Conservation (phyloP, 106 monocot species). For the Apostasia shenzhenica region DNA sequence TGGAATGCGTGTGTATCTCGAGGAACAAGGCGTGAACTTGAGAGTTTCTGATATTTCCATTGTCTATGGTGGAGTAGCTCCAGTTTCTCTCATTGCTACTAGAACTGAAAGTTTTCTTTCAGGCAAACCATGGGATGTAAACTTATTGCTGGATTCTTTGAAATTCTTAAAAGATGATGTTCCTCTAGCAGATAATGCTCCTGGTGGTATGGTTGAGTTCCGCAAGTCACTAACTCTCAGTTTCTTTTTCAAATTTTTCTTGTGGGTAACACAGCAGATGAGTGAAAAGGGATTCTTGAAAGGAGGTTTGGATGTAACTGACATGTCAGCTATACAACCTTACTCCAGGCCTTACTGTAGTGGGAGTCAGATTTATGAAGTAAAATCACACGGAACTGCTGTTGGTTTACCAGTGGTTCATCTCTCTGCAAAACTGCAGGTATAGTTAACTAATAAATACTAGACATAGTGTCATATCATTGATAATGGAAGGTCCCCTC, state of each 20-base stretch:
- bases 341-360: constrained; percentile 38
- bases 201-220: constrained; percentile 98
- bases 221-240: constrained; percentile 85
- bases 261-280: constrained; percentile 71
- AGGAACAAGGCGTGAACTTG: constrained; percentile 38
- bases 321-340: constrained; percentile 60
- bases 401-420: constrained; percentile 78
- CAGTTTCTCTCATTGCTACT: constrained; percentile 56
- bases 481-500: too few species aligned
- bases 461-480: too few species aligned
- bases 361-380: constrained; percentile 67
- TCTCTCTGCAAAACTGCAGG: constrained; percentile 87
- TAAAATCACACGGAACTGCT: constrained; percentile 51
- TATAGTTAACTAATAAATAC: not conserved
- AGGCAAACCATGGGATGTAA: constrained; percentile 65
- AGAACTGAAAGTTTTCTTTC: constrained; percentile 55
- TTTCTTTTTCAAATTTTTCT: constrained; percentile 98
- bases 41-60: constrained; percentile 63
- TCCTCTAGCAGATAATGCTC: constrained; percentile 68
- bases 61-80: constrained; percentile 90
- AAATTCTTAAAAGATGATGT: constrained; percentile 64
- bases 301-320: constrained; percentile 21
- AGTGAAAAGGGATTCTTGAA: constrained; percentile 25
- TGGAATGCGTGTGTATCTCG: constrained; percentile 74
- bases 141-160: constrained; percentile 43